Conservation (phyloP, 2,329 filamentous ascomycete genomes). For the Rutstroemia sp. region DNA sequence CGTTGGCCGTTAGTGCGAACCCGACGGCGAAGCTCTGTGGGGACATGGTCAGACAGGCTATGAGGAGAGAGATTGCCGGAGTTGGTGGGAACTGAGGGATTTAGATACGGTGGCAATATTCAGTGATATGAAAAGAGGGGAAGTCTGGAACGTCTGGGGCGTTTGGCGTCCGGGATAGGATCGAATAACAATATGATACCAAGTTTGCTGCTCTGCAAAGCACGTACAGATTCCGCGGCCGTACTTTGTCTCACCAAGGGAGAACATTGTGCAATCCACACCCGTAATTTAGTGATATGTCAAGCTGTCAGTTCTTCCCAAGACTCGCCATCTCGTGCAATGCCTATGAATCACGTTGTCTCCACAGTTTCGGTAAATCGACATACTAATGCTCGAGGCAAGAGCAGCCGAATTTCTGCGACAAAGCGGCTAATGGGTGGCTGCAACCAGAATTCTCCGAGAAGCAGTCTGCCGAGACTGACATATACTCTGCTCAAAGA, state of each 20-base stretch:
- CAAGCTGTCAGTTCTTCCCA: no score
- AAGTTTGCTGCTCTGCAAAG: neutral
- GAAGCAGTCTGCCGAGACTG: neutral
- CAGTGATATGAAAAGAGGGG: no score
- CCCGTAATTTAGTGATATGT: no score
- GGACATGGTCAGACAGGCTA: conserved; percentile 60
- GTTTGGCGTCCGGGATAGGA: neutral
- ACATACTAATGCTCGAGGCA: no score
- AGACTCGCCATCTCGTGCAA: neutral
- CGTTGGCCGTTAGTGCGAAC: conserved; percentile 56
- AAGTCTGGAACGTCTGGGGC: neutral
- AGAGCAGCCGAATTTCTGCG: neutral
- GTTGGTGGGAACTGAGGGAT: neutral
- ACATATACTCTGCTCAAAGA: neutral
- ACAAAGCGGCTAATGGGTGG: neutral
- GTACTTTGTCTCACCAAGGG: no score
- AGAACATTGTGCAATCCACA: no score
- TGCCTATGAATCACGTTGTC: conserved; percentile 7
- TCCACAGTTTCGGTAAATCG: neutral
- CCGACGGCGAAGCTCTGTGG: conserved; percentile 64
- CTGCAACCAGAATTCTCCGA: conserved; percentile 2
- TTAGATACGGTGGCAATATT: no score
- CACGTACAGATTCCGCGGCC: no score
- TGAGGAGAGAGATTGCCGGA: conserved; percentile 56
- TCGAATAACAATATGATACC: neutral